Evolutionary conservation across 139 green algal genomes (phyloP), one percentile per base, ranked within the genome.

Genomic region (Limnomonas spitsbergensis): DNA sequence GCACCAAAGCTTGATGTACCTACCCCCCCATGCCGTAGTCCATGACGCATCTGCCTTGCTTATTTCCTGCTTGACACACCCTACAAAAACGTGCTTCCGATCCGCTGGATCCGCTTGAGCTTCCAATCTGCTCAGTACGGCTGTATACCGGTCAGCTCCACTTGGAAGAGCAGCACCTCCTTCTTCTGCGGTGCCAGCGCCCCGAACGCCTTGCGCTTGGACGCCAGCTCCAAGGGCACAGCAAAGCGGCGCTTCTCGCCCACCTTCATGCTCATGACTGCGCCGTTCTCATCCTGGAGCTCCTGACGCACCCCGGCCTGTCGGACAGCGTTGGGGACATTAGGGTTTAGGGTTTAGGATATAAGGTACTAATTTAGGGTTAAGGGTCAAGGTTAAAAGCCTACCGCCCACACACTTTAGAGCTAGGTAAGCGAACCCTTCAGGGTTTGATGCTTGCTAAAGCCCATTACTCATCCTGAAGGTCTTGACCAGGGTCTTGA

Each of bases 271-370:
- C 38, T 69, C 72, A 80, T 84, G 20, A 84, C 79, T 54, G 72
- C 79, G 0, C 79, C 79, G n/a, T 80, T 53, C 54, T 84, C 79
- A 67, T 84, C 79, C 61, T 84, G 53, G 31, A 84, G 32, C 70
- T 70, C 73, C 56, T 84, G 79, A 4, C 73, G 79, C 29, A 84
- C 67, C 3, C 79, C 79, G 20, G 80, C 79, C 66, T 84, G 54
- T 84, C 80, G 6, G 61, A 71, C 47, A 14, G 20, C 47, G 47
- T 61, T 61, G 47, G 14, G 47, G 14, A 61, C 47, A 20, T 20
- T 29, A 61, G 47, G 14, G 14, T 61, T 14, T 61, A 20, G 14
- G 14, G 47, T 14, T 61, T 61, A 20, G 47, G 47, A 14, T 20
- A 61, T 20, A 61, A 20, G 14, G 14, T 14, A 61, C 14, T 14